These are phyloP conservation scores for Desmodesmus armatus DNA, from an alignment of 139 green algal species.

Conservation along the genomic window DNA sequence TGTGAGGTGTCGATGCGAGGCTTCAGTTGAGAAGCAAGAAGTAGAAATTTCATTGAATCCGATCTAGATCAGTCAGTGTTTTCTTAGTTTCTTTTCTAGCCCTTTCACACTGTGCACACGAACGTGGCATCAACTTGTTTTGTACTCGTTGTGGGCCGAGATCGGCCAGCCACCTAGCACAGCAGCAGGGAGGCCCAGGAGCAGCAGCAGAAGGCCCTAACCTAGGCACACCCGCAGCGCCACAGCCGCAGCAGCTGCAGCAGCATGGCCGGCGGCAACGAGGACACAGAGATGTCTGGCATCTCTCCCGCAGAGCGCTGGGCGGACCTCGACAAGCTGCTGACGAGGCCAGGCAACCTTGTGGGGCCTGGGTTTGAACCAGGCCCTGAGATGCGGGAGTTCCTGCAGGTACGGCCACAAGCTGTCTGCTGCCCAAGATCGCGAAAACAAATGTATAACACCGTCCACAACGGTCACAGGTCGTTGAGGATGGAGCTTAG, in stretches of 20 bases:
- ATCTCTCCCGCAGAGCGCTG: slow-evolving; percentile 62
- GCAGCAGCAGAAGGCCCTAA: no score
- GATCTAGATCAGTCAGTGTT: no score
- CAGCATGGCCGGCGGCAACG: slow-evolving; percentile 9
- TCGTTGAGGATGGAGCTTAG: no score
- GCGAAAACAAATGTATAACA: no score
- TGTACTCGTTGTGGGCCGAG: not conserved
- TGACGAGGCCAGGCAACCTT: slow-evolving; percentile 81
- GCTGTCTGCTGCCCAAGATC: no score
- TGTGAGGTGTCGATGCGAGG: no score
- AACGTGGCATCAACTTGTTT: not conserved
- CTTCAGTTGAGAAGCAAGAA: no score
- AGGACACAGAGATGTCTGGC: not conserved
- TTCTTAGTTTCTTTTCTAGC: not conserved
- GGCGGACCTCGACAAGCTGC: slow-evolving; percentile 81
- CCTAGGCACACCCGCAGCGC: no score
- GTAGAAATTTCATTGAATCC: no score
- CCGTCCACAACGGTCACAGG: no score
- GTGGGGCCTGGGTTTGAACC: slow-evolving; percentile 92
- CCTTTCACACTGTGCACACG: not conserved
- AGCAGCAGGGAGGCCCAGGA: no score
- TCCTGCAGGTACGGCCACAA: no score
- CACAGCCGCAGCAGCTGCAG: not conserved
- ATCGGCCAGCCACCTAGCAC: not conserved
- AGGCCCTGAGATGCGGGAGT: slow-evolving; percentile 70